Conservation (phyloP, 345 rosid genomes). For the Citrus maxima region DNA sequence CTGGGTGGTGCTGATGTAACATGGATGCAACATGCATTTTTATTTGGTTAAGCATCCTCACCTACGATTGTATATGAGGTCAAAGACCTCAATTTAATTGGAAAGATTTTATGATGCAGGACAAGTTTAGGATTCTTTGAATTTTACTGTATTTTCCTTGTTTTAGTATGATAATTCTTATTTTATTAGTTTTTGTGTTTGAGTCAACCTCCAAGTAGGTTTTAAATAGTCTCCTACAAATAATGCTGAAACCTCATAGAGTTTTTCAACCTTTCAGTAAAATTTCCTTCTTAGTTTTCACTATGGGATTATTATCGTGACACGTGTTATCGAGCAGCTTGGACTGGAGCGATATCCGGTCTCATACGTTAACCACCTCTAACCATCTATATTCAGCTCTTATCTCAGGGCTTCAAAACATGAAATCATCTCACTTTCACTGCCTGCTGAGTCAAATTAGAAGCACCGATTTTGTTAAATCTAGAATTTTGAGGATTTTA, state of each 20-base stretch:
- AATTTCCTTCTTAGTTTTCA: background rate
- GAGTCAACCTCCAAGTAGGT: background rate
- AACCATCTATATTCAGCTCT: background rate
- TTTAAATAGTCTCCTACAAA: background rate
- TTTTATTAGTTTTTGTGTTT: background rate
- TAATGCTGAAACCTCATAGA: background rate
- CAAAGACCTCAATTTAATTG: constrained; percentile 5
- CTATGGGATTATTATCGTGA: background rate
- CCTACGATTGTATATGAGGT: background rate
- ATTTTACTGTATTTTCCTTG: background rate
- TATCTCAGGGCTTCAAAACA: background rate
- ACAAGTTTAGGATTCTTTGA: background rate
- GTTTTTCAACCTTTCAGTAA: background rate
- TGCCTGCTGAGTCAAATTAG: background rate
- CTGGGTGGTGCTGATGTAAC: background rate
- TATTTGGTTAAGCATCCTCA: background rate
- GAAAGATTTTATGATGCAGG: background rate
- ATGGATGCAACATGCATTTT: constrained; percentile 4
- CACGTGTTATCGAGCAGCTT: background rate
- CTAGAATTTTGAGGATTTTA: background rate
- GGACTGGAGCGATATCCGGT: background rate
- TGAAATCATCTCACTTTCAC: background rate
- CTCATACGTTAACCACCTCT: background rate
- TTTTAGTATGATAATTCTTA: background rate
- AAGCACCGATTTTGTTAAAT: background rate